Percentiles rank a stretch among this genome's conserved stretches.
Evolutionary conservation across 495 filamentous ascomycete species (phyloP).

Genomic region (Hypoxylon perforatum): DNA sequence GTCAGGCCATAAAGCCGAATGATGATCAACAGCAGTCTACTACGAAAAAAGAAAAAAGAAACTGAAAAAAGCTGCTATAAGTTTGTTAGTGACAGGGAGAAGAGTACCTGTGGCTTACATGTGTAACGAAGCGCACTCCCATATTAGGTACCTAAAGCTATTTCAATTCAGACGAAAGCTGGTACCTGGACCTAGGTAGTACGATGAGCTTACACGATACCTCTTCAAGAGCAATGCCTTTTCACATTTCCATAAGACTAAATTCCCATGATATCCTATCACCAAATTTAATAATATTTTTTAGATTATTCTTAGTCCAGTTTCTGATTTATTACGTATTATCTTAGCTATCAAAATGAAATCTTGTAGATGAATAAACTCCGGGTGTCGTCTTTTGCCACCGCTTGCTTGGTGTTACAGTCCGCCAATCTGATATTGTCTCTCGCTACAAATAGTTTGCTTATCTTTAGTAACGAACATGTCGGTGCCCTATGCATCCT

Average conservation of each 20-base stretch:
- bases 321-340: too few species aligned
- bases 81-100: too few species aligned
- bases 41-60: conserved; percentile 6
- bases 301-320: too few species aligned
- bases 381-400: background rate
- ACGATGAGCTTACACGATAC: too few species aligned
- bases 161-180: too few species aligned
- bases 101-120: conserved; percentile 24
- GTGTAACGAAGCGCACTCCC: conserved; percentile 11
- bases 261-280: too few species aligned
- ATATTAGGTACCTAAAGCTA: too few species aligned
- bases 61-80: too few species aligned
- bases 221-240: too few species aligned
- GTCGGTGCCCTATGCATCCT: conserved; percentile 31
- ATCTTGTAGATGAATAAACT: background rate
- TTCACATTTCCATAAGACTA: too few species aligned
- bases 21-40: conserved; percentile 26
- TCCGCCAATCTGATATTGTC: background rate
- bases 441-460: conserved; percentile 1
- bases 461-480: conserved; percentile 34
- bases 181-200: too few species aligned
- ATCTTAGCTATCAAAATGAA: background rate
- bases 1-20: conserved; percentile 38
- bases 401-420: background rate
- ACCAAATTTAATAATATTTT: too few species aligned